Conservation (phyloP, 805 yeast species). For the Nakazawaea populi region DNA sequence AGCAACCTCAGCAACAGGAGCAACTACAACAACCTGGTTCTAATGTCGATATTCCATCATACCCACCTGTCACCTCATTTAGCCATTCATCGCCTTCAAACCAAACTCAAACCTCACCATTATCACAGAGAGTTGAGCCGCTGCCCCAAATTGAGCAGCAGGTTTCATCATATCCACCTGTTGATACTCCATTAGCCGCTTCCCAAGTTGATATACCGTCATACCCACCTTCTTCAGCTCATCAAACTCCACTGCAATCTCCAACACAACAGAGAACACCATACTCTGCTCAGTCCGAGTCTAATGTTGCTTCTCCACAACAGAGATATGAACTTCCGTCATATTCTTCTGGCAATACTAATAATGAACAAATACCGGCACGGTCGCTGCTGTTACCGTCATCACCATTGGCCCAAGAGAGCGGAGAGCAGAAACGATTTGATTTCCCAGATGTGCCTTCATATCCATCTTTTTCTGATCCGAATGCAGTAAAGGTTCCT, state of each 20-base stretch:
- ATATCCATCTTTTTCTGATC: conserved; percentile 1
- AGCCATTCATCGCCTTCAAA: background rate
- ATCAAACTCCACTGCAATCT: background rate
- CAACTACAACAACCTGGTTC: background rate
- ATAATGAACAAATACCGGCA: background rate
- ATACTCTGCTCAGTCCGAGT: background rate
- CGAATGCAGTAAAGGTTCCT: background rate
- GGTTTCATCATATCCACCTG: background rate
- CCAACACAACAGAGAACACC: background rate
- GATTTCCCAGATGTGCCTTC: conserved; percentile 8
- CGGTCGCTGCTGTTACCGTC: background rate
- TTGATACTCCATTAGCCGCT: background rate
- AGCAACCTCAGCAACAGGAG: conserved; percentile 2
- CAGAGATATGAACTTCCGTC: background rate
- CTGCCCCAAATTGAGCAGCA: background rate
- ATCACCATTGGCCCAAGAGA: background rate
- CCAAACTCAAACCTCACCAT: background rate
- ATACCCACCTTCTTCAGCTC: conserved; percentile 1
- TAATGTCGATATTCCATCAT: background rate
- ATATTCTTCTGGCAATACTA: background rate
- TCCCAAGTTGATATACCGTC: background rate
- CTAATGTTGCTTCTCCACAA: background rate
- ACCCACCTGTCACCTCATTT: background rate
- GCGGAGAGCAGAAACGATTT: background rate
- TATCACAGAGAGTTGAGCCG: background rate